Evolutionary conservation across 2,329 filamentous ascomycete genomes (phyloP), one percentile per base, ranked within the genome.

Genomic region (Aspergillus sp.): DNA sequence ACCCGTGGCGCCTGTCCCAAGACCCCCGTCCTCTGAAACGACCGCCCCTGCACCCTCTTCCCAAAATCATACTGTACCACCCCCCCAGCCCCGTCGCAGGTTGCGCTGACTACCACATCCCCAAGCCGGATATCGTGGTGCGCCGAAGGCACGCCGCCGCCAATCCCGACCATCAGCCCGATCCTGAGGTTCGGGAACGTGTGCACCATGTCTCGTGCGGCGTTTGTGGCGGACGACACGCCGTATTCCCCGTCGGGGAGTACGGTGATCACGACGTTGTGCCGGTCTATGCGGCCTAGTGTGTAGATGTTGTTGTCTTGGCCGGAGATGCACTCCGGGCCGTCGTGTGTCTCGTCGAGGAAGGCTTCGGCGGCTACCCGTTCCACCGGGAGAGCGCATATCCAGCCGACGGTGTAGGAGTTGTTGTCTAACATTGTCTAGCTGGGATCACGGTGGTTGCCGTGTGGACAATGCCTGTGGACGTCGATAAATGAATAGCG

Each of bases 261-360:
- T 24, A 47, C 30, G 11, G 32, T 32, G n/a, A 47, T 47, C n/a
- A 47, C 45, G 30, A 47, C 13, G 1, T 68, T 66, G 36, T 70
- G 64, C 4, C 57, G 46, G 2, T 57, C 55, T 46, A 69, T 62
- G n/a, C 38, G 58, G 1, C 69, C 70, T 8, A 67, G 47, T 0
- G 53, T 62, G 30, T 70, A 72, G n/a, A 60, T 48, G 45, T 69
- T 71, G 17, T 60, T 52, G 45, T 66, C 60, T 40, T 58, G 45
- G 19, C 41, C 43, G 6, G 57, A 47, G 13, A 63, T 30, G 50
- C n/a, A 41, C 26, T 46, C 30, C 0, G 59, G 66, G 0, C 16
- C 3, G 0, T 63, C 63, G 46, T 76, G 22, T 24, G 20, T 22
- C 20, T 5, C 20, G 20, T 22, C 20, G 20, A 22, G 20, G 20